These are phyloP conservation scores for Endoconidiophora polonica DNA, from an alignment of 2,329 filamentous ascomycete genomes.

Conservation along the genomic window DNA sequence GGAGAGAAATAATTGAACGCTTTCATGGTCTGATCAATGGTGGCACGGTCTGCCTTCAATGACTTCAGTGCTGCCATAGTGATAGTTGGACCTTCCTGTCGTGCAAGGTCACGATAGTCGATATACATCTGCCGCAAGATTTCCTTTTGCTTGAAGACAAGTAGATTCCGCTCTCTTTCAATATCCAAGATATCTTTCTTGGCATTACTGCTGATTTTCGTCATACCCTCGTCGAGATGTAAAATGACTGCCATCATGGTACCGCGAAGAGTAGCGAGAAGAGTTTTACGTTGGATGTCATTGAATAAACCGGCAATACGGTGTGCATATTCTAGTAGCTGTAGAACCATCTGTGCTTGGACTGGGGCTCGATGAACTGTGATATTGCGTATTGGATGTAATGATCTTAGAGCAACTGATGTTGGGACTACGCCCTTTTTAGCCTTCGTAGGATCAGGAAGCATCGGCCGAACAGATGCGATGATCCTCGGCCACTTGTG, in stretches of 20 bases:
- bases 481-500: constrained; percentile 7
- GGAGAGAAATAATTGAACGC: too few relatives aligned
- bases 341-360: not conserved
- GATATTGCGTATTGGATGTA: constrained; percentile 9
- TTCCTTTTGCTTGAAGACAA: constrained; percentile 2
- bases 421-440: not conserved
- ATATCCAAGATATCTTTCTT: not conserved
- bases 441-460: constrained; percentile 4
- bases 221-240: not conserved
- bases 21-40: too few relatives aligned
- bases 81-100: too few relatives aligned
- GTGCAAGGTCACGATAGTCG: not conserved
- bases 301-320: constrained; percentile 5
- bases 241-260: not conserved
- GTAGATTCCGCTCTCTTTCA: constrained; percentile 2
- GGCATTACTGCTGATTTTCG: constrained; percentile 1
- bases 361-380: constrained; percentile 9
- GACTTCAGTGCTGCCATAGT: too few relatives aligned
- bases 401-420: not conserved
- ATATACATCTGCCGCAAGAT: constrained; percentile 1
- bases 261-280: not conserved
- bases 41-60: too few relatives aligned
- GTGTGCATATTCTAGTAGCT: constrained; percentile 1
- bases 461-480: not conserved
- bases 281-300: not conserved